phyloP scores from a whole-genome alignment of 2,329 filamentous ascomycete genomes.

The Xylaria sp. region DNA sequence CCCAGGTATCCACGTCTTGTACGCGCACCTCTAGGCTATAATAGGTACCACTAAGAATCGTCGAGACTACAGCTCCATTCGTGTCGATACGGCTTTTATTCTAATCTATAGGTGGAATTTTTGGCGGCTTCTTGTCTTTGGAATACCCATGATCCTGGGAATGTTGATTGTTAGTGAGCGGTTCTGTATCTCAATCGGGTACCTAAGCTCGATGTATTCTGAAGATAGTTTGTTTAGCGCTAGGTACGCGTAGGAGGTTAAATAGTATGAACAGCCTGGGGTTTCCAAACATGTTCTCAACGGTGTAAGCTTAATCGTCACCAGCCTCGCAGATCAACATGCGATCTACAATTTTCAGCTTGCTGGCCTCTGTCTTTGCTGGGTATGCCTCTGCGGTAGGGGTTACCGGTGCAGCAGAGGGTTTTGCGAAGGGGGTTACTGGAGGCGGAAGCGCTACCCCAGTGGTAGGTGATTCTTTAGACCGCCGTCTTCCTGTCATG shows the following conservation, averaged over 20 bases:
- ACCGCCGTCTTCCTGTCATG: too few species aligned
- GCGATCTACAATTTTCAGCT: conserved; percentile 9
- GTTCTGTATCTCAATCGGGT: background rate
- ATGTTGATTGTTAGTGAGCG: background rate
- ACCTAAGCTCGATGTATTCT: background rate
- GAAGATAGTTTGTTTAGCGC: background rate
- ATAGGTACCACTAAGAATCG: conserved; percentile 3
- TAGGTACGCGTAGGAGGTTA: conserved; percentile 9
- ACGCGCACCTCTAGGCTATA: conserved; percentile 2
- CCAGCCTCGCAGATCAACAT: conserved; percentile 16
- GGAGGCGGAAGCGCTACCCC: conserved; percentile 67
- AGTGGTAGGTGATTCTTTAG: conserved; percentile 45
- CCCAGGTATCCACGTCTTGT: conserved; percentile 3
- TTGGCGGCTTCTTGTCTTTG: background rate
- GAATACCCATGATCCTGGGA: background rate
- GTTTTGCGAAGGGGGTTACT: conserved; percentile 64
- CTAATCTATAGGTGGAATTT: conserved; percentile 30
- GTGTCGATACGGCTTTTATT: background rate
- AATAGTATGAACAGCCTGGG: conserved; percentile 13
- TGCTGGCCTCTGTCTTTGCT: conserved; percentile 27
- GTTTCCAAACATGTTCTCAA: background rate
- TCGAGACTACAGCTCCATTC: background rate
- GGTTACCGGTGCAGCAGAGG: conserved; percentile 55
- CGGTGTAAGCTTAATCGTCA: background rate
- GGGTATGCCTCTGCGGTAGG: conserved; percentile 42